Conservation (phyloP, 768 basidiomycete species). For the Termitomyces sp. region DNA sequence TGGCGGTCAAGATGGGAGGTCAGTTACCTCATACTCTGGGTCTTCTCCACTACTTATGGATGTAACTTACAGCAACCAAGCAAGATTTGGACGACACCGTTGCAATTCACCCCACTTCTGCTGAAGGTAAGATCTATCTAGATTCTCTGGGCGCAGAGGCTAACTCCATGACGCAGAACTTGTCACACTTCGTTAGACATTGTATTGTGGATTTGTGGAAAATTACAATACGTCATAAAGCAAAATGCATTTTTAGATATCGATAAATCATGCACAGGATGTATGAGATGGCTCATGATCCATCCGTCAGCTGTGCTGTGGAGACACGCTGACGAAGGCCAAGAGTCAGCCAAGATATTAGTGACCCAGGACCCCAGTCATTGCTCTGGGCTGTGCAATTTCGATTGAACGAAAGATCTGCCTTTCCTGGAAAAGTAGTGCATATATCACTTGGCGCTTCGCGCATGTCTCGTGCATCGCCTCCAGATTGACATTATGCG, state of each 20-base stretch:
- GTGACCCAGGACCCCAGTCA: slow-evolving; percentile 4
- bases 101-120: slow-evolving; percentile 89
- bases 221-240: background rate
- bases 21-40: slow-evolving; percentile 11
- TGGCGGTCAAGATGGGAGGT: slow-evolving; percentile 97
- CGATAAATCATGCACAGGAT: background rate
- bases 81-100: slow-evolving; percentile 83
- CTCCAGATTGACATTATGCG: background rate
- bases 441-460: background rate
- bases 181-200: slow-evolving; percentile 37
- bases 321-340: background rate
- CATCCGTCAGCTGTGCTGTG: background rate
- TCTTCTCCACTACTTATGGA: slow-evolving; percentile 2
- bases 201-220: background rate
- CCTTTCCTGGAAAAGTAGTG: background rate
- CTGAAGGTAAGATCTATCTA: slow-evolving; percentile 54
- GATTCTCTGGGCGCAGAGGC: background rate
- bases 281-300: background rate
- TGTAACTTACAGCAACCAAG: slow-evolving; percentile 54
- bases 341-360: background rate
- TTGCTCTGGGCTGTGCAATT: background rate
- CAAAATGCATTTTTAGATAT: slow-evolving; percentile 2
- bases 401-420: background rate
- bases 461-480: background rate
- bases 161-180: slow-evolving; percentile 38